Evolutionary conservation across 305 asterid genomes (phyloP), one percentile per base, ranked within the genome.

Genomic region (Nicotiana rustica): DNA sequence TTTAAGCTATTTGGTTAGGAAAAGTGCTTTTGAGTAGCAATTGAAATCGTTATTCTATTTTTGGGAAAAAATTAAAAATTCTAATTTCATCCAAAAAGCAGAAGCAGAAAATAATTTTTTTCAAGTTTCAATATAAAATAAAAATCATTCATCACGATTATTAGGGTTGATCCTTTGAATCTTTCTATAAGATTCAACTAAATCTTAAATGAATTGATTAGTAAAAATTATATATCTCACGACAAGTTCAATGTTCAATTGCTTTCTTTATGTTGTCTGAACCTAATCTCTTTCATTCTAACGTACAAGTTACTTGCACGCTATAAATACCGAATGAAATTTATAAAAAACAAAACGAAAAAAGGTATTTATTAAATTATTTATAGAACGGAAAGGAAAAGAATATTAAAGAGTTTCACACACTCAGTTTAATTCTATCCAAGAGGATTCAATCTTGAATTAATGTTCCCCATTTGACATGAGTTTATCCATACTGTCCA

Each of bases 211-310:
- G 18, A 65, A 10, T 21, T 12, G 13, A 29, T 65, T 12, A 65
- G 9, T 25, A 21, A 25, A 5, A 56, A n/a, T 7, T 2, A n/a
- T 56, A n/a, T 60, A 3, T 19, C 25, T 52, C 17, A 17, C 1
- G 14, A 61, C 14, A 61, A 25, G 38, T 65, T 65, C 70, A 65
- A 65, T 65, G 41, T 65, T 65, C 41, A 29, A 29, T 65, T 65
- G 9, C 29, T 65, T 65, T 65, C 4, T 29, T 29, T 13, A 25
- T 18, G 18, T 44, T n/a, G n/a, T 38, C 56, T 4, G 56, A 69
- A 69, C 33, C 77, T n/a, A 69, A 8, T 69, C 33, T 38, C 9
- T n/a, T 69, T 69, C 57, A 44, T 69, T 68, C 33, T 69, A n/a
- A 38, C 4, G 33, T 38, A 18, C 18, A 10, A 69, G 31, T 69